phyloP scores from a whole-genome alignment of 1,284 basidiomycete species.

The Heterobasidion parviporum region DNA sequence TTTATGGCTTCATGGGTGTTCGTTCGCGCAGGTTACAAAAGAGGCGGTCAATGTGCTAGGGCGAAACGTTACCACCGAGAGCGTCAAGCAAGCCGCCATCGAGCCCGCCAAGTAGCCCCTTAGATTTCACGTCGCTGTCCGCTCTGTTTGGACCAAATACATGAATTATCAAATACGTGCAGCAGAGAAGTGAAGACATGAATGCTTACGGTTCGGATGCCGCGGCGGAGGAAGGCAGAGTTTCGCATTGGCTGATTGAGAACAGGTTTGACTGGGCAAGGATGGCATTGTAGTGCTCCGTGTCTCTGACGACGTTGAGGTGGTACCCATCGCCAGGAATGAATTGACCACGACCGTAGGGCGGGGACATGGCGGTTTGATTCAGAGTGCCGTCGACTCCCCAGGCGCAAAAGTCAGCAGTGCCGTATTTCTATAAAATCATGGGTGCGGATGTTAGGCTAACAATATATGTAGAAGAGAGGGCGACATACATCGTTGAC shows the following conservation, averaged over 20 bases:
- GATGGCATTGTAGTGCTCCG: neutral
- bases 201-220: neutral
- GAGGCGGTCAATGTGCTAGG: too few relatives aligned
- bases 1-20: neutral
- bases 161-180: neutral
- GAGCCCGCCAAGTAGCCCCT: too few relatives aligned
- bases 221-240: neutral
- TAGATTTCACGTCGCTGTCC: too few relatives aligned
- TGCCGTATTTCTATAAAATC: neutral
- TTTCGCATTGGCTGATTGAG: neutral
- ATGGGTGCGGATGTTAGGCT: neutral
- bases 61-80: neutral
- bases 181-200: too few relatives aligned
- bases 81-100: neutral
- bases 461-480: neutral
- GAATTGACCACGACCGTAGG: neutral
- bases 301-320: neutral
- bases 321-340: neutral
- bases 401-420: neutral
- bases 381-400: neutral
- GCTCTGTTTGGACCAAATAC: neutral
- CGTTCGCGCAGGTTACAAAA: too few relatives aligned
- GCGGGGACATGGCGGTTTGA: neutral
- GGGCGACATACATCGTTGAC: neutral
- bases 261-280: neutral